Evolutionary conservation across 495 filamentous ascomycete species (phyloP).

Genomic region (Aspergillus bertholletiae): DNA sequence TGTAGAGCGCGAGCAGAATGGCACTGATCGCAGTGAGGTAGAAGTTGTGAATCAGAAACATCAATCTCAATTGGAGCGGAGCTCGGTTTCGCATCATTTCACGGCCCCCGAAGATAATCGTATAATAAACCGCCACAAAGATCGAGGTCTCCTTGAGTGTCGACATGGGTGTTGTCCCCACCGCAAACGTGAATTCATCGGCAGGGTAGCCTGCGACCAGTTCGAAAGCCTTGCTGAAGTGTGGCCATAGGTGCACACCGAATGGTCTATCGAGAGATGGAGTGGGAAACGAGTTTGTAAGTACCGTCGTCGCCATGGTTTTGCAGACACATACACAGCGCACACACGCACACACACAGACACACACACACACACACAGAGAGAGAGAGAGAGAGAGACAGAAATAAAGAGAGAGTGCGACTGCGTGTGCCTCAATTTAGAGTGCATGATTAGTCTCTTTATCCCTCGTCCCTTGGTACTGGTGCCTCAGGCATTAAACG

Average conservation of each 20-base stretch:
- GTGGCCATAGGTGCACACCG: conserved; percentile 83
- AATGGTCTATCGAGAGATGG: conserved; percentile 53
- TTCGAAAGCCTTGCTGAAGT: conserved; percentile 79
- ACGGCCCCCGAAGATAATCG: conserved; percentile 59
- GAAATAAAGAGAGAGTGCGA: too few relatives aligned
- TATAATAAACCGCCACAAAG: conserved; percentile 56
- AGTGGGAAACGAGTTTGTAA: background rate
- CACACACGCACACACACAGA: too few relatives aligned
- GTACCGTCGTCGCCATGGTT: too few relatives aligned
- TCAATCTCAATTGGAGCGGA: conserved; percentile 52
- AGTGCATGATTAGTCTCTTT: too few relatives aligned
- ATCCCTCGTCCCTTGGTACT: too few relatives aligned
- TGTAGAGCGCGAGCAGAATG: conserved; percentile 53
- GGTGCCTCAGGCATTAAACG: too few relatives aligned
- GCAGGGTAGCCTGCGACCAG: conserved; percentile 60
- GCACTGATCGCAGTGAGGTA: conserved; percentile 56
- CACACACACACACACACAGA: too few relatives aligned
- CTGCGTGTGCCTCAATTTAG: too few relatives aligned
- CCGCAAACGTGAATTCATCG: conserved; percentile 53
- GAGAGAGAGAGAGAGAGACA: too few relatives aligned
- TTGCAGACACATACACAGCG: too few relatives aligned
- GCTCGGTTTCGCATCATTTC: conserved; percentile 56
- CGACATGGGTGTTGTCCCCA: conserved; percentile 53
- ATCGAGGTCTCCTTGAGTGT: conserved; percentile 51
- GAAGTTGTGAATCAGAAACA: conserved; percentile 67